phyloP scores from a whole-genome alignment of 306 rosid species.

The Cucumis hystrix region DNA sequence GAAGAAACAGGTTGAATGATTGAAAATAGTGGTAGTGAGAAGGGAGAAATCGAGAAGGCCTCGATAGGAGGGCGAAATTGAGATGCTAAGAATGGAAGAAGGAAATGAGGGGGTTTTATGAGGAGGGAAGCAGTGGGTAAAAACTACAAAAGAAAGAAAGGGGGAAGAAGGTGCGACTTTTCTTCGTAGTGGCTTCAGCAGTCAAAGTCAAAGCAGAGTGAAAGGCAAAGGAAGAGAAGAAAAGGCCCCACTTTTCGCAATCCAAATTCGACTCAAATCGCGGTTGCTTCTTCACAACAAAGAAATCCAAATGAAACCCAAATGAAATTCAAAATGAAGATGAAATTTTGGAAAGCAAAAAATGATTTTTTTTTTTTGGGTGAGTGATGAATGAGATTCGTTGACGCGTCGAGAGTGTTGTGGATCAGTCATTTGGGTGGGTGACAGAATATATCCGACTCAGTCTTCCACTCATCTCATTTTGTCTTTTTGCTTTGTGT shows the following conservation, averaged over 20 bases:
- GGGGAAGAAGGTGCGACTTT: constrained; percentile 79
- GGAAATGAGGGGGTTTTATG: constrained; percentile 12
- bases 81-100: constrained; percentile 12
- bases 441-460: constrained; percentile 26
- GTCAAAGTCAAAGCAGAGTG: constrained; percentile 90
- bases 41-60: constrained; percentile 24
- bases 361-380: no score
- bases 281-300: neutral
- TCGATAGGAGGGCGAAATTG: constrained; percentile 23
- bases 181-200: constrained; percentile 42
- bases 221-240: neutral
- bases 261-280: constrained; percentile 2
- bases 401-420: constrained; percentile 16
- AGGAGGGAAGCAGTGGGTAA: neutral
- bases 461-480: constrained; percentile 20
- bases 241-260: neutral
- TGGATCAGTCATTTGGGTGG: constrained; percentile 12
- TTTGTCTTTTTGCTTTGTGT: neutral
- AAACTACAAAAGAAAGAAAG: constrained; percentile 24
- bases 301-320: constrained; percentile 18
- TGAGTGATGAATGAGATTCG: neutral
- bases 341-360: neutral
- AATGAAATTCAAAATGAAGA: constrained; percentile 7
- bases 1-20: neutral
- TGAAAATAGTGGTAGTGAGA: neutral